Conservation (phyloP, 2,329 filamentous ascomycete genomes). For the Fusarium buxicola region DNA sequence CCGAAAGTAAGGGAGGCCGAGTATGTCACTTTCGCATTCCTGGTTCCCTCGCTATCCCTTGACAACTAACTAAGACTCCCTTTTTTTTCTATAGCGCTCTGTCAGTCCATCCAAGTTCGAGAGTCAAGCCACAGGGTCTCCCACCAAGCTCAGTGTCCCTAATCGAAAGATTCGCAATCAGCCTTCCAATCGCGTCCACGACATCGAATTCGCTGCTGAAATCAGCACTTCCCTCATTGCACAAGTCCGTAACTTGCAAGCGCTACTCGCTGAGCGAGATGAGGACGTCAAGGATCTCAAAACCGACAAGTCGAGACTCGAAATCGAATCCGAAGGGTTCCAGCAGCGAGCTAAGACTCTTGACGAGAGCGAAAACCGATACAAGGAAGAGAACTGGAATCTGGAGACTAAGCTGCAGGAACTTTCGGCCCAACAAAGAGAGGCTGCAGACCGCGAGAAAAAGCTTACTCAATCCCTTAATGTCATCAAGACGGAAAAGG, state of each 20-base stretch:
- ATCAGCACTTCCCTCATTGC: constrained; percentile 94
- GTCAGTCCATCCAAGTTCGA: constrained; percentile 83
- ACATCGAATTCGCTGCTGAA: constrained; percentile 98
- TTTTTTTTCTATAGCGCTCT: constrained; percentile 64
- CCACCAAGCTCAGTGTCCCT: constrained; percentile 88
- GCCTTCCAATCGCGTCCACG: constrained; percentile 86
- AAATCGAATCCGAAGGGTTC: constrained; percentile 83
- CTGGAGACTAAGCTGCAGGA: constrained; percentile 94
- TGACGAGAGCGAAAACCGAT: constrained; percentile 94
- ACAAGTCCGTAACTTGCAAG: constrained; percentile 93
- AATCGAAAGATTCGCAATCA: constrained; percentile 92
- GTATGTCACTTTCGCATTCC: constrained; percentile 54
- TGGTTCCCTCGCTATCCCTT: background rate
- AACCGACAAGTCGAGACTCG: constrained; percentile 80
- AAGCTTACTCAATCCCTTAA: constrained; percentile 81
- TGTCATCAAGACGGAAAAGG: constrained; percentile 78
- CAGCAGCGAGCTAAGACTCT: constrained; percentile 83
- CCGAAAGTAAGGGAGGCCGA: constrained; percentile 63
- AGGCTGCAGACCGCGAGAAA: constrained; percentile 84
- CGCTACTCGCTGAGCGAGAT: constrained; percentile 86
- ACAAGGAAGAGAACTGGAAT: constrained; percentile 99
- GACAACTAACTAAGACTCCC: constrained; percentile 18
- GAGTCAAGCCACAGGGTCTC: constrained; percentile 84
- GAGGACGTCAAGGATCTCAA: constrained; percentile 82
- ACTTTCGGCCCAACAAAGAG: constrained; percentile 76